These are phyloP conservation scores for Dactylella cylindrospora DNA, from an alignment of 2,329 filamentous ascomycete species.

Conservation along the genomic window DNA sequence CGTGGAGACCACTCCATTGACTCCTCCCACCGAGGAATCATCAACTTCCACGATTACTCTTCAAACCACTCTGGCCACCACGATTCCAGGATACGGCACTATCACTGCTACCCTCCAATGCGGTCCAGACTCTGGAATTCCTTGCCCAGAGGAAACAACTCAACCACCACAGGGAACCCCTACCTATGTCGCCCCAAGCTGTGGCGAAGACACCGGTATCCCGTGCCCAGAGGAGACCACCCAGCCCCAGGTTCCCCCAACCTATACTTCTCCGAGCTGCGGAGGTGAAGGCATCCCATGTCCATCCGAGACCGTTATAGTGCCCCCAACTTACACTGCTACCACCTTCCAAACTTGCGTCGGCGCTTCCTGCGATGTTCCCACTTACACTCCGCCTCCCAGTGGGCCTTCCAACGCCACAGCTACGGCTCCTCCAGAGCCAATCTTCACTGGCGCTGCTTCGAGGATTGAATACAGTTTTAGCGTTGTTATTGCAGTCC, in stretches of 20 bases:
- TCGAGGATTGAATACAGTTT: conserved; percentile 25
- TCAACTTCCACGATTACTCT: too few relatives aligned
- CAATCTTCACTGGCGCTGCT: conserved; percentile 20
- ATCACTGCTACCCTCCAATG: too few relatives aligned
- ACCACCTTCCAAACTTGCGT: background rate
- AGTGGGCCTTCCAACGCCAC: background rate
- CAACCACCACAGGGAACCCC: background rate
- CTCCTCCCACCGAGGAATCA: too few relatives aligned
- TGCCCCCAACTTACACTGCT: background rate
- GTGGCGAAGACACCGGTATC: background rate
- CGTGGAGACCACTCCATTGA: background rate
- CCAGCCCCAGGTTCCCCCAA: conserved; percentile 1
- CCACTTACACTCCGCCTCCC: background rate
- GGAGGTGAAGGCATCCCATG: background rate
- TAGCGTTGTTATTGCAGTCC: conserved; percentile 14
- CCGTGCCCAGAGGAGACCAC: background rate
- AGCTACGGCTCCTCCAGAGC: conserved; percentile 1
- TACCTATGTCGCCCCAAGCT: background rate
- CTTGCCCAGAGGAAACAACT: background rate
- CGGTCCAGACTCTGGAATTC: too few relatives aligned
- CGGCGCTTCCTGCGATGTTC: background rate
- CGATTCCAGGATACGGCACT: too few relatives aligned
- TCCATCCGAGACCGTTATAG: background rate
- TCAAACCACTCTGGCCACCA: too few relatives aligned
- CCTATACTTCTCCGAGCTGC: background rate